Evolutionary conservation across 1,139 yeast genomes (phyloP).

Genomic region (Suhomyces chickasaworum): DNA sequence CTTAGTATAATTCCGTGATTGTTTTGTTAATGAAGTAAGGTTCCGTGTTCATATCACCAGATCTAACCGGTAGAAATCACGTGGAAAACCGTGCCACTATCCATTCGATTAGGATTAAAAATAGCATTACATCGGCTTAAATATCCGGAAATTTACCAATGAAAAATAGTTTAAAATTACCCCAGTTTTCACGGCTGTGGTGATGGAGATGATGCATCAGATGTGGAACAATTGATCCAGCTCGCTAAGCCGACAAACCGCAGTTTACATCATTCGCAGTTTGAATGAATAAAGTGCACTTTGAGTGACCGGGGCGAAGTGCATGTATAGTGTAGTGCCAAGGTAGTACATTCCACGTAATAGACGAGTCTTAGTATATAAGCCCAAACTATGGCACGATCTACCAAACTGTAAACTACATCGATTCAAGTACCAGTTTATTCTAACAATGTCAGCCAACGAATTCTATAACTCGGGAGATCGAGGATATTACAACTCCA

Average conservation of each 20-base stretch:
- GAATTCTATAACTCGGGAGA: conserved; percentile 54
- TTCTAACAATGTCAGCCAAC: conserved; percentile 54
- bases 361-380: no score
- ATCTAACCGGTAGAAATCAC: no score
- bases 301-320: not conserved
- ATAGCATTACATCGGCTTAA: no score
- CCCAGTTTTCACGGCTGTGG: not conserved
- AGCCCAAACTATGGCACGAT: no score
- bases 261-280: not conserved
- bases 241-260: not conserved
- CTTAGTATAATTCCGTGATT: no score
- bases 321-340: not conserved
- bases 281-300: no score
- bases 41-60: not conserved
- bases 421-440: not conserved
- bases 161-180: no score
- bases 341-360: not conserved
- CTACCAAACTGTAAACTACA: not conserved
- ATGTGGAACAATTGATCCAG: not conserved
- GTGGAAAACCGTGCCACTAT: not conserved
- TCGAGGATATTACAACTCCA: conserved; percentile 30
- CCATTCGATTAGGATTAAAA: not conserved
- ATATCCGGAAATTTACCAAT: no score
- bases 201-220: not conserved
- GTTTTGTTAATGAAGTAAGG: no score